phyloP scores from a whole-genome alignment of 257 asterid genomes.

The Salvia rosmarinus region DNA sequence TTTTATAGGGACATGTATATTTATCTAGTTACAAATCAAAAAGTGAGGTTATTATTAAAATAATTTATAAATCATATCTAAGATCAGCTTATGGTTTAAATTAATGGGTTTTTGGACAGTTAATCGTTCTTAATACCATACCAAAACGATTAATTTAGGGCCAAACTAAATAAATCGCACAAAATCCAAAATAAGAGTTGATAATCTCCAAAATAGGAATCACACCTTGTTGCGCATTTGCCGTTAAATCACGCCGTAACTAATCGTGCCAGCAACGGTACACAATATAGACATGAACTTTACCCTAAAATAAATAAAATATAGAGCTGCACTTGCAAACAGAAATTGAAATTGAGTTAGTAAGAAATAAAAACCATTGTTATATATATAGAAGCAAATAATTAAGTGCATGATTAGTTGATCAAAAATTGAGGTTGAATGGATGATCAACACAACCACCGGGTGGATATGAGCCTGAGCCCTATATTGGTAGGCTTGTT shows the following conservation, averaged over 20 bases:
- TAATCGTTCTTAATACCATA: neutral
- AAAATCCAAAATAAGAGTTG: constrained; percentile 38
- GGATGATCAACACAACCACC: constrained; percentile 39
- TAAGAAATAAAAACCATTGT: neutral
- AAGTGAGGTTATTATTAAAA: no score
- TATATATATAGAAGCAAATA: neutral
- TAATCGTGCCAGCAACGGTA: constrained; percentile 48
- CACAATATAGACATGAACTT: neutral
- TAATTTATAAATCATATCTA: no score
- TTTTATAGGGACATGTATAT: no score
- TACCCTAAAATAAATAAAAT: no score
- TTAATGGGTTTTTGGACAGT: no score
- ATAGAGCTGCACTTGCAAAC: no score
- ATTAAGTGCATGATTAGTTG: no score
- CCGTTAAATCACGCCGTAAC: constrained; percentile 9
- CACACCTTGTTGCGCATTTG: neutral
- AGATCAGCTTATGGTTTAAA: no score
- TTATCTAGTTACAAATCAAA: no score
- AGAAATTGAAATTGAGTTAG: neutral
- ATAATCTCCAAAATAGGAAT: constrained; percentile 43
- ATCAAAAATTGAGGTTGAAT: constrained; percentile 5
- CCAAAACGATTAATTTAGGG: neutral
- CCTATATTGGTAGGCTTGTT: constrained; percentile 55
- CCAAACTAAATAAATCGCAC: no score
- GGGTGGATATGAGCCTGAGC: constrained; percentile 39